Percentiles rank a stretch among this genome's conserved stretches.
These are phyloP conservation scores for Lunasporangiospora selenospora DNA, from an alignment of 192 early-diverging fungal genomes.

Conservation along the genomic window DNA sequence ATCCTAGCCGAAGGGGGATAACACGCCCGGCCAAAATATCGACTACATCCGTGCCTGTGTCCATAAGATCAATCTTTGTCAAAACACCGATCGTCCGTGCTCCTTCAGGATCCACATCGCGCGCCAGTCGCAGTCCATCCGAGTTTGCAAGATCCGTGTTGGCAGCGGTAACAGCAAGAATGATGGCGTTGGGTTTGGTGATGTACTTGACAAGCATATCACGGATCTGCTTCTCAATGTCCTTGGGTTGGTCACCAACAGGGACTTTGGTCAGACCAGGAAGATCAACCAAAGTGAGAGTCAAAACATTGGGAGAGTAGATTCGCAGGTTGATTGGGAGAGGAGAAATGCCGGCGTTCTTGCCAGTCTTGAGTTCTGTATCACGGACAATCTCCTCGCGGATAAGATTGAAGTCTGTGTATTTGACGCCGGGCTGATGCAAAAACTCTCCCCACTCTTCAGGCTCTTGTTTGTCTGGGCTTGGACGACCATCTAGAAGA, in stretches of 20 bases:
- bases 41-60: slow-evolving; percentile 96
- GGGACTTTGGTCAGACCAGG: slow-evolving; percentile 97
- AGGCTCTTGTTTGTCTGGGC: slow-evolving; percentile 52
- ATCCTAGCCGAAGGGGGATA: slow-evolving; percentile 96
- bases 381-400: slow-evolving; percentile 85
- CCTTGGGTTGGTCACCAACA: slow-evolving; percentile 96
- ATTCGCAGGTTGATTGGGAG: slow-evolving; percentile 94
- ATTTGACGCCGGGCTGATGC: slow-evolving; percentile 94
- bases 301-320: slow-evolving; percentile 95
- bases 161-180: slow-evolving; percentile 94
- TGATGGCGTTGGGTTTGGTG: slow-evolving; percentile 94
- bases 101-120: slow-evolving; percentile 95
- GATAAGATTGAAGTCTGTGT: slow-evolving; percentile 92
- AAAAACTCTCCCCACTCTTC: slow-evolving; percentile 98
- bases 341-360: slow-evolving; percentile 82
- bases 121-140: slow-evolving; percentile 94
- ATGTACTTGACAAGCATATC: slow-evolving; percentile 98
- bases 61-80: slow-evolving; percentile 99
- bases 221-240: slow-evolving; percentile 94
- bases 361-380: slow-evolving; percentile 88
- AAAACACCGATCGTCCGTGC: slow-evolving; percentile 95
- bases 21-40: slow-evolving; percentile 94
- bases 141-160: slow-evolving; percentile 98
- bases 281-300: slow-evolving; percentile 94
- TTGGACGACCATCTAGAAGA: no score